Evolutionary conservation across 1,284 basidiomycete species (phyloP).

Genomic region (Cutaneotrichosporon cutaneum): DNA sequence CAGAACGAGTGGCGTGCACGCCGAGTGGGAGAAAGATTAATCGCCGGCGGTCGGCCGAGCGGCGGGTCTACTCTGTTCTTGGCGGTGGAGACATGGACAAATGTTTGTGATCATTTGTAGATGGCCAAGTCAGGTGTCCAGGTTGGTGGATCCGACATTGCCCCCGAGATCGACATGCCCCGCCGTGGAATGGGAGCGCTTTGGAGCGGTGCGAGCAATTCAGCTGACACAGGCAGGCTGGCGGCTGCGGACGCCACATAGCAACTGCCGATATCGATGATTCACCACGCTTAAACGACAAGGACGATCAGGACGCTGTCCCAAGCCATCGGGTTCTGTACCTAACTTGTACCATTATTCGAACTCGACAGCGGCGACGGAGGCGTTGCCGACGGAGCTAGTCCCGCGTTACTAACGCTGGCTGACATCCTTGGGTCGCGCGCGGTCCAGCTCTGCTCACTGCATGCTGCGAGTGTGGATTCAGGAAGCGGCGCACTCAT

Average conservation of each 20-base stretch:
- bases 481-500: not conserved
- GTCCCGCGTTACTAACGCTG: no score
- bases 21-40: not conserved
- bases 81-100: not conserved
- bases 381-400: no score
- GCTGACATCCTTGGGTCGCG: not conserved
- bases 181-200: not conserved
- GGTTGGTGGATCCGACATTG: no score
- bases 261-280: no score
- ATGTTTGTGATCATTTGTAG: not conserved
- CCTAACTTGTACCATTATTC: no score
- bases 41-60: no score
- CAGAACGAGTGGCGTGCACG: not conserved
- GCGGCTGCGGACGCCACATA: not conserved
- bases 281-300: no score
- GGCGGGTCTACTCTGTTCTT: not conserved
- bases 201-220: not conserved
- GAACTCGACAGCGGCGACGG: no score
- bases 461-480: not conserved
- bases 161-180: not conserved
- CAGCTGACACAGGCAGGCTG: not conserved
- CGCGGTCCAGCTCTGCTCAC: not conserved
- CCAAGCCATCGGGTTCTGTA: no score
- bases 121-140: not conserved
- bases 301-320: no score